These are phyloP conservation scores for Diaporthe caulivora DNA, from an alignment of 2,329 filamentous ascomycete species.

Conservation along the genomic window DNA sequence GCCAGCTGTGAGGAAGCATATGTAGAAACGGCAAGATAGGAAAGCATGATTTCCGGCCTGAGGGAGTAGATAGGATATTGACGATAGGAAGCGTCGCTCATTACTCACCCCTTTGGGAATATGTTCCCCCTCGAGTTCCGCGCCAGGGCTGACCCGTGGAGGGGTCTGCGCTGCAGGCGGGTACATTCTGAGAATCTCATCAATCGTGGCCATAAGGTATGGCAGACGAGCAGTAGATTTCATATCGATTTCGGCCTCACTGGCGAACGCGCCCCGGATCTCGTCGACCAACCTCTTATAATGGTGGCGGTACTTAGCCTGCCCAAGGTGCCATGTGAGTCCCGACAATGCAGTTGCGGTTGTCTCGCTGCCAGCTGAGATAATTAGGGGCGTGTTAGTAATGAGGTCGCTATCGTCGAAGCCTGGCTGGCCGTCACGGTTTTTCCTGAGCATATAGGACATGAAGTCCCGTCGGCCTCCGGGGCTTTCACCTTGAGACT, in stretches of 20 bases:
- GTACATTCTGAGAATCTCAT: slow-evolving; percentile 78
- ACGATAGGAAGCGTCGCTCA: background rate
- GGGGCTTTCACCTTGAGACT: slow-evolving; percentile 27
- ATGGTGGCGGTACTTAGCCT: slow-evolving; percentile 43
- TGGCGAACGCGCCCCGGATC: slow-evolving; percentile 45
- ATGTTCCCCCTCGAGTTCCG: slow-evolving; percentile 23
- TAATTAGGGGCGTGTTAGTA: slow-evolving; percentile 29
- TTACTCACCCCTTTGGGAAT: slow-evolving; percentile 35
- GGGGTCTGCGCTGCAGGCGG: slow-evolving; percentile 33
- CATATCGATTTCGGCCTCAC: slow-evolving; percentile 45
- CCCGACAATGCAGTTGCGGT: slow-evolving; percentile 38
- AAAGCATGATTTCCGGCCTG: background rate
- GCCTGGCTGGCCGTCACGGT: slow-evolving; percentile 32
- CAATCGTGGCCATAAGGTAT: slow-evolving; percentile 82
- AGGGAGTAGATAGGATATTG: background rate
- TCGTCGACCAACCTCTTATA: slow-evolving; percentile 44
- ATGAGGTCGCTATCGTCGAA: slow-evolving; percentile 30
- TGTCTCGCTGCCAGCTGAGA: slow-evolving; percentile 30
- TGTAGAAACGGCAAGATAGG: background rate
- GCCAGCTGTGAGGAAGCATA: background rate
- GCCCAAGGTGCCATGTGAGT: slow-evolving; percentile 44
- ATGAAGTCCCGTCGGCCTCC: slow-evolving; percentile 40
- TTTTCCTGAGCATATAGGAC: slow-evolving; percentile 37
- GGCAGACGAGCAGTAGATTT: slow-evolving; percentile 59
- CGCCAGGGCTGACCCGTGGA: slow-evolving; percentile 23